These are phyloP conservation scores for Salix udensis DNA, from an alignment of 345 rosid species.

Conservation along the genomic window DNA sequence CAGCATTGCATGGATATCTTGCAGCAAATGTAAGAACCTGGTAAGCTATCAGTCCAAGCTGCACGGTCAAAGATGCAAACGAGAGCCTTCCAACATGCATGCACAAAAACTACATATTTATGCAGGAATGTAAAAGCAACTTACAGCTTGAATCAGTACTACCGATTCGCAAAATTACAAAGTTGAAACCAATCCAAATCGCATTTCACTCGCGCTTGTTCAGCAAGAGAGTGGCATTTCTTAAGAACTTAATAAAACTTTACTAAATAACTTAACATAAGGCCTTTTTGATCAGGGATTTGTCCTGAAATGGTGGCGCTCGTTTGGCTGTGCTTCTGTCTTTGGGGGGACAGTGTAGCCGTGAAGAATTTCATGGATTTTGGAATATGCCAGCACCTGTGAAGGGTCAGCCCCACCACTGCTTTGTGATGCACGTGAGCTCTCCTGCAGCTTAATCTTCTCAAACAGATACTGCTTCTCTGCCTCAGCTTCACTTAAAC, in stretches of 20 bases:
- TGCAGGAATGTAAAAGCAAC: not conserved
- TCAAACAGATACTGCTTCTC: constrained; percentile 92
- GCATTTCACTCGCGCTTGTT: constrained; percentile 22
- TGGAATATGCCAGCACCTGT: constrained; percentile 58
- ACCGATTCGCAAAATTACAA: not conserved
- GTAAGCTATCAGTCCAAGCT: too few species aligned
- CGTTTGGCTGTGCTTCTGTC: constrained; percentile 50
- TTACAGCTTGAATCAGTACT: not conserved
- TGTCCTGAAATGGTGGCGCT: constrained; percentile 47
- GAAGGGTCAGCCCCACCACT: constrained; percentile 62
- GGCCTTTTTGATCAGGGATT: constrained; percentile 35
- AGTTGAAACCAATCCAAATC: constrained; percentile 17
- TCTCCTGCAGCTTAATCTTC: constrained; percentile 87
- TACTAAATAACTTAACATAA: not conserved
- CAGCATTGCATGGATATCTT: not conserved
- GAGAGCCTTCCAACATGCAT: too few species aligned
- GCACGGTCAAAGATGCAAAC: too few species aligned
- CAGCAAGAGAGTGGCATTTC: constrained; percentile 5
- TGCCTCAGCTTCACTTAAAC: constrained; percentile 95
- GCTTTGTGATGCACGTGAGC: constrained; percentile 54
- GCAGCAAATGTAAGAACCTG: not conserved
- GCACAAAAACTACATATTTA: not conserved
- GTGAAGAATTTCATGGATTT: constrained; percentile 57
- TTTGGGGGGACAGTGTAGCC: constrained; percentile 50
- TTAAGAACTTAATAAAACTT: constrained; percentile 8